Percentiles rank a stretch among this genome's conserved stretches.
Evolutionary conservation across 73 alveolate genomes (phyloP).

Genomic region (Paramecium biaurelia): DNA sequence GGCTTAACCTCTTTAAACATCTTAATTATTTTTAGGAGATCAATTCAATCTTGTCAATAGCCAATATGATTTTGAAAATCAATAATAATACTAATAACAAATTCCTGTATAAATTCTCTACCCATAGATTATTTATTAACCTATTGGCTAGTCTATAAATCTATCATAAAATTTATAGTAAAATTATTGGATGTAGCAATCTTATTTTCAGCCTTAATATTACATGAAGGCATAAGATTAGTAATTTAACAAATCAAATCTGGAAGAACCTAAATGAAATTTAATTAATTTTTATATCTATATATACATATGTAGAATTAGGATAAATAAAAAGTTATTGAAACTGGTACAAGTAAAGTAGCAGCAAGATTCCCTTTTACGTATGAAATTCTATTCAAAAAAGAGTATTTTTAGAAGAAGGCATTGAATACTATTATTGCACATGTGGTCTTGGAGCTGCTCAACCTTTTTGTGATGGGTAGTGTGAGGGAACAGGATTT

Average conservation of each 20-base stretch:
- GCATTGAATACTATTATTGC: slow-evolving; percentile 15
- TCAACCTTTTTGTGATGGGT: slow-evolving; percentile 31
- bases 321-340: slow-evolving; percentile 3
- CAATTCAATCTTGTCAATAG: slow-evolving; percentile 18
- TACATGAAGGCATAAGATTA: neutral
- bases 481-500: slow-evolving; percentile 26
- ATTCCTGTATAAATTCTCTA: slow-evolving; percentile 7
- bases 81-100: neutral
- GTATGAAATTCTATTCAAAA: neutral
- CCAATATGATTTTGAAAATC: neutral
- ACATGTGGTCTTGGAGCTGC: slow-evolving; percentile 5
- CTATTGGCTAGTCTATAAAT: neutral
- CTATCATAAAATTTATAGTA: neutral
- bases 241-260: neutral
- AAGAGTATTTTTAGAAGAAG: slow-evolving; percentile 41
- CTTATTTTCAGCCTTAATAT: neutral
- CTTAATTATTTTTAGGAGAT: neutral
- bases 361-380: slow-evolving; percentile 42
- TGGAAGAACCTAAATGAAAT: neutral
- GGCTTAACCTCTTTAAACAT: neutral
- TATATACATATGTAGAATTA: neutral
- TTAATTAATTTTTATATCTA: neutral
- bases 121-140: slow-evolving; percentile 25
- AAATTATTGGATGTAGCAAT: slow-evolving; percentile 29
- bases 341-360: neutral